Conservation (phyloP, 352 stramenopile genomes). For the Sclerospora graminicola region DNA sequence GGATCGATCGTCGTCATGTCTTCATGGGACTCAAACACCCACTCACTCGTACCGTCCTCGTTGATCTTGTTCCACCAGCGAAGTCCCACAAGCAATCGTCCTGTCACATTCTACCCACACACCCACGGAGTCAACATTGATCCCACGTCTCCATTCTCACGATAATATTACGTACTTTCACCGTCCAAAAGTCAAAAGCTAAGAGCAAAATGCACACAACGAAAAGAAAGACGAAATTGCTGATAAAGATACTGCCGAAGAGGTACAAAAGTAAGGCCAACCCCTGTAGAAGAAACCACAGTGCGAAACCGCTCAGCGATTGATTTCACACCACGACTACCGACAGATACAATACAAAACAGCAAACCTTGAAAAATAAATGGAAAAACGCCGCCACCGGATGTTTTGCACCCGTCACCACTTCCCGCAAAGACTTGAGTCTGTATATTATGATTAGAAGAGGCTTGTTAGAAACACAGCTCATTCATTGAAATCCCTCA, state of each 20-base stretch:
- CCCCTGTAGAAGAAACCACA: constrained; percentile 11
- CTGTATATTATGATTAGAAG: constrained; percentile 21
- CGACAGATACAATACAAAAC: too few species aligned
- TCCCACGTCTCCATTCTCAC: too few species aligned
- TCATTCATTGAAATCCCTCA: background rate
- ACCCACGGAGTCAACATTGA: background rate
- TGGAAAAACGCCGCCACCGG: constrained; percentile 94
- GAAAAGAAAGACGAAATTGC: constrained; percentile 94
- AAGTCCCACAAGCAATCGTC: constrained; percentile 87
- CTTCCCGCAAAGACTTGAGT: constrained; percentile 59
- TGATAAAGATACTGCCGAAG: constrained; percentile 85
- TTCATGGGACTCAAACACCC: constrained; percentile 95
- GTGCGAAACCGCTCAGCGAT: background rate
- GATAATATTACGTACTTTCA: constrained; percentile 68
- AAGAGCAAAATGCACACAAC: constrained; percentile 94
- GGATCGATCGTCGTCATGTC: constrained; percentile 84
- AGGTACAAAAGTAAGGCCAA: constrained; percentile 91
- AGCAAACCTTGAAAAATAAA: constrained; percentile 92
- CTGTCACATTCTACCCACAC: constrained; percentile 73
- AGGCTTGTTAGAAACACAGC: constrained; percentile 2
- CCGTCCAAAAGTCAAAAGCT: constrained; percentile 97
- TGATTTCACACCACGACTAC: too few species aligned
- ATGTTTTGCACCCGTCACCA: constrained; percentile 80
- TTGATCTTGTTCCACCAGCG: constrained; percentile 98
- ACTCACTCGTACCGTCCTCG: constrained; percentile 91